Evolutionary conservation across 2,329 filamentous ascomycete genomes (phyloP).

Genomic region (Coniochaeta prunicola): DNA sequence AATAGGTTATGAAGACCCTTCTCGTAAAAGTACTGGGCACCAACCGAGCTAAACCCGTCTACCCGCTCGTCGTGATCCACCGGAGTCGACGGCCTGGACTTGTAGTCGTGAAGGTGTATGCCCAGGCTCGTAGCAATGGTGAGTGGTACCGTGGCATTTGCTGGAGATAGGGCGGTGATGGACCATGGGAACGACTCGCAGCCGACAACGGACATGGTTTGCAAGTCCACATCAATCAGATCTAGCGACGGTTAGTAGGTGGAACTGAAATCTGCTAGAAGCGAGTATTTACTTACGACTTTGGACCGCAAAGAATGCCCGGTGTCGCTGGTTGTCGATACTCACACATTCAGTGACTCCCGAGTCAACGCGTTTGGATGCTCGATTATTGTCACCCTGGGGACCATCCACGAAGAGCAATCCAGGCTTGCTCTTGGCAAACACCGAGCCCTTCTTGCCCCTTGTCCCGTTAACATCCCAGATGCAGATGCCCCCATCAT

Average conservation of each 20-base stretch:
- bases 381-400: constrained; percentile 34
- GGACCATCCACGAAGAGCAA: constrained; percentile 55
- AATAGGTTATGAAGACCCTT: constrained; percentile 30
- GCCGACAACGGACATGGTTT: constrained; percentile 61
- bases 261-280: neutral
- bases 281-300: constrained; percentile 43
- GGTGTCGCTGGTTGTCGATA: constrained; percentile 59
- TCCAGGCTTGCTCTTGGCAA: constrained; percentile 58
- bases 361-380: constrained; percentile 61
- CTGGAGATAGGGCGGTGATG: constrained; percentile 74
- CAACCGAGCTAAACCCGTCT: constrained; percentile 20
- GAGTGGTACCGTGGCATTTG: constrained; percentile 59
- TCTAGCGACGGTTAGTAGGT: constrained; percentile 24
- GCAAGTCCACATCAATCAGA: constrained; percentile 76
- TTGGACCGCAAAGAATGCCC: constrained; percentile 75
- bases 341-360: constrained; percentile 76
- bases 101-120: constrained; percentile 75
- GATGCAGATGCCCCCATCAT: constrained; percentile 80
- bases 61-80: constrained; percentile 28
- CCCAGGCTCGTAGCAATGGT: constrained; percentile 79
- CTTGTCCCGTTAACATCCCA: constrained; percentile 66
- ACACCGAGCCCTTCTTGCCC: constrained; percentile 50
- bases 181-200: constrained; percentile 70
- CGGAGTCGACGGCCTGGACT: constrained; percentile 31
- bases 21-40: constrained; percentile 21